Percentiles rank a stretch among this genome's conserved stretches.
Evolutionary conservation across 352 stramenopile species (phyloP).

Genomic region (Pythium graminicola): DNA sequence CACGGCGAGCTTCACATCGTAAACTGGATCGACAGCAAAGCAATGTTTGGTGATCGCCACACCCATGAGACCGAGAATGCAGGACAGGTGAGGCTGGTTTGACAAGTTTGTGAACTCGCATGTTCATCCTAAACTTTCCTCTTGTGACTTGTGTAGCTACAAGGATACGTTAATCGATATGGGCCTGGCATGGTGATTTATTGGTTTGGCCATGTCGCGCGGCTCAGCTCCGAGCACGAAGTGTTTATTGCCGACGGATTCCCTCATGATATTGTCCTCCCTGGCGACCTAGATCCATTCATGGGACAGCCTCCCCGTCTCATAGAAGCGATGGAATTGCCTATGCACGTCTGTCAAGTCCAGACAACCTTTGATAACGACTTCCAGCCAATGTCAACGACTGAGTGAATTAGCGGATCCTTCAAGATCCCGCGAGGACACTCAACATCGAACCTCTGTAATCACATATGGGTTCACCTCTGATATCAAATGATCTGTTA

Average conservation of each 20-base stretch:
- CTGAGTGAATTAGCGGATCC: slow-evolving; percentile 1
- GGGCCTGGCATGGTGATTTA: slow-evolving; percentile 86
- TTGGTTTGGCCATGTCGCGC: slow-evolving; percentile 71
- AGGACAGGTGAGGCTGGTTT: slow-evolving; percentile 29
- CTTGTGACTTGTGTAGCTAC: slow-evolving; percentile 27
- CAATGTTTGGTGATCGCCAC: slow-evolving; percentile 82
- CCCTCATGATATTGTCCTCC: slow-evolving; percentile 43
- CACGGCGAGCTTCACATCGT: slow-evolving; percentile 50
- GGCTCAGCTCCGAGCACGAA: slow-evolving; percentile 46
- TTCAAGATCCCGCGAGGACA: neutral
- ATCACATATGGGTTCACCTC: neutral
- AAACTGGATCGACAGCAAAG: slow-evolving; percentile 90
- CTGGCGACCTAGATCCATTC: slow-evolving; percentile 43
- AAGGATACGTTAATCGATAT: slow-evolving; percentile 80
- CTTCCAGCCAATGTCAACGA: slow-evolving; percentile 11
- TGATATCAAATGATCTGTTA: neutral
- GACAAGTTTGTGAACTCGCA: neutral
- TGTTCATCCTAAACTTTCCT: neutral
- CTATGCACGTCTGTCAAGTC: slow-evolving; percentile 1
- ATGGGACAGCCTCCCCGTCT: slow-evolving; percentile 10
- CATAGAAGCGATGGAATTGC: neutral
- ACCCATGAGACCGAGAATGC: slow-evolving; percentile 75
- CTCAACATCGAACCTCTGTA: slow-evolving; percentile 1
- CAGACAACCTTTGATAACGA: slow-evolving; percentile 17
- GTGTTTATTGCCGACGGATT: slow-evolving; percentile 62